Evolutionary conservation across 2,329 filamentous ascomycete genomes (phyloP).

Genomic region (Pleochaeta shiraiana): DNA sequence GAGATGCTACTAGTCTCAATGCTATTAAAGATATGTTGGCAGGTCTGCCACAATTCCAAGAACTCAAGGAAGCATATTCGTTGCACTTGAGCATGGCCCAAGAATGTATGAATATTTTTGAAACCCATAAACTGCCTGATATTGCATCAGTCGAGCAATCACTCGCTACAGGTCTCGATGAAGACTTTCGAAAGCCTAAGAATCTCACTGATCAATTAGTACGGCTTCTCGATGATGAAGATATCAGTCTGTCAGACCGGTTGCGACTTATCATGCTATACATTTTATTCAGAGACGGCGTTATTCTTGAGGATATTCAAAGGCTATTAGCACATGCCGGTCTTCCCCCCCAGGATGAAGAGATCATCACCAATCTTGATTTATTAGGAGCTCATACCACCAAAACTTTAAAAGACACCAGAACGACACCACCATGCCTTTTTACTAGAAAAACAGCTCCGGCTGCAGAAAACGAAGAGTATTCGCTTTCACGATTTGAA

Average conservation of each 20-base stretch:
- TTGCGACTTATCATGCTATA: constrained; percentile 73
- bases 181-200: constrained; percentile 80
- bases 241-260: constrained; percentile 48
- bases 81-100: constrained; percentile 93
- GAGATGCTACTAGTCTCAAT: constrained; percentile 55
- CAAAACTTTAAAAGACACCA: constrained; percentile 56
- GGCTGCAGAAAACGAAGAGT: constrained; percentile 44
- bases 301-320: constrained; percentile 64
- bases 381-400: constrained; percentile 57
- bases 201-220: constrained; percentile 72
- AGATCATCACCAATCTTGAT: constrained; percentile 56
- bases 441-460: constrained; percentile 45
- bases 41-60: constrained; percentile 79
- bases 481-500: constrained; percentile 70
- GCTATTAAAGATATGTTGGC: constrained; percentile 96
- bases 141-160: constrained; percentile 78
- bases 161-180: constrained; percentile 77
- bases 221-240: constrained; percentile 69
- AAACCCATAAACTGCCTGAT: constrained; percentile 65
- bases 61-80: constrained; percentile 88
- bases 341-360: constrained; percentile 50
- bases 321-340: constrained; percentile 68
- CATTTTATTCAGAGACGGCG: constrained; percentile 64
- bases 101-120: constrained; percentile 89
- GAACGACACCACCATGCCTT: constrained; percentile 39